Evolutionary conservation across 2,329 filamentous ascomycete species (phyloP), one percentile per base, ranked within the genome.

Genomic region (Colletotrichum zoysiae): DNA sequence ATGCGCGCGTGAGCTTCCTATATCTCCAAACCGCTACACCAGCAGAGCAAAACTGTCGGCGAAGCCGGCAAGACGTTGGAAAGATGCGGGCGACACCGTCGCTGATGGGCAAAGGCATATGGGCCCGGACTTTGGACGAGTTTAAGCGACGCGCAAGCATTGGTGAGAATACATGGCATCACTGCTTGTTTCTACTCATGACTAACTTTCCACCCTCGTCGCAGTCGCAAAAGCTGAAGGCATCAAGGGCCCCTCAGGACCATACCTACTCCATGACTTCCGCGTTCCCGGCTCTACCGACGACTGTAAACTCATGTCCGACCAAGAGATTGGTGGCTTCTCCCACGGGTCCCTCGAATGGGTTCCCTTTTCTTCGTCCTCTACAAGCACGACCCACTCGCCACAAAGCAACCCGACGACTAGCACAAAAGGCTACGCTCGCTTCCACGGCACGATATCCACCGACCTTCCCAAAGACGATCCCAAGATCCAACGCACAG

Each of bases 381-480:
- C 73, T 14, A 16, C 74, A 42, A 18, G 74, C 2, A 51, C 74
- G 35, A 64, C 66, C 26, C 74, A 70, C 68, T 69, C 74, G 50
- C 62, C 71, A 69, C 42, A 72, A 60, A 51, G 35, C 65, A 58
- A 12, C 18, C 20, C 56, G n/a, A 33, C 65, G 23, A 59, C 73
- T 16, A 38, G 55, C 35, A 78, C 79, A 56, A 42, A 76, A 26
- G 77, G 80, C 40, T 93, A 97, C 82, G 90, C 91, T 23, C 89
- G 92, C 73, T 99, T 98, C 84, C 90, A 95, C 82, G 96, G 96
- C 74, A 89, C 81, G 68, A 98, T 99, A 79, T 97, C 94, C 2
- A 97, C 92, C 16, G 90, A 93, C 68, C 88, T 99, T 1, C 96
- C 96, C 0, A 82, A 85, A 14, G 88, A 95, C 81, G 86, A 87